Evolutionary conservation across 2,329 filamentous ascomycete species (phyloP), one percentile per base, ranked within the genome.

Genomic region (Aspergillus sp.): DNA sequence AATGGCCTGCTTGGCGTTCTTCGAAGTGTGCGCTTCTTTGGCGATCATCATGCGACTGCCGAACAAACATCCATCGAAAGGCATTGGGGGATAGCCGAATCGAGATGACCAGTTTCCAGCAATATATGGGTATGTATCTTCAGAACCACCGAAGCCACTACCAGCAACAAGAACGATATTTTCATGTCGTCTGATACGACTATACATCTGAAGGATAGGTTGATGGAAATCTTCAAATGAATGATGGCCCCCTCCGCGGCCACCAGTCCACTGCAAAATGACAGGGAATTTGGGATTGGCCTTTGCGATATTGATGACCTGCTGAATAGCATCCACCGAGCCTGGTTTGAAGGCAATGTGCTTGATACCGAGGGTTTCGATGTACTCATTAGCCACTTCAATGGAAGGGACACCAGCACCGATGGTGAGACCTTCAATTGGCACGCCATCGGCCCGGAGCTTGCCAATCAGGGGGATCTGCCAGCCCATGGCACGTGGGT

Each of bases 161-260:
- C 92, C 92, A 42, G 91, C 93, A 57, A 96, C 85, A 11, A 96
- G 82, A 60, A 96, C 88, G 62, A 96, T 87, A 77, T 96, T 96
- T 65, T 89, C 83, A 64, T 89, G 89, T 70, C 91, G 87, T 70
- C 93, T 86, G 64, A 97, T 92, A 56, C 92, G 88, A 64, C 87
- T 85, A 73, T 97, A 97, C 90, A 96, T 96, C 68, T 91, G 87
- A 15, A 96, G 79, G 48, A 96, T 88, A 6, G 92, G 92, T 69
- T 93, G 88, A 74, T 96, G 92, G 83, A 96, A 96, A 74, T 96
- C 92, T 73, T 96, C 92, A 61, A 88, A 96, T 1, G 91, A 96
- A 79, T 96, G 92, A 73, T 96, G 93, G 55, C 93, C 92, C 78
- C 92, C 92, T 66, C 92, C 92, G 76, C 92, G 89, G 45, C 93